phyloP scores from a whole-genome alignment of 345 rosid species.

The Luvunga scandens region DNA sequence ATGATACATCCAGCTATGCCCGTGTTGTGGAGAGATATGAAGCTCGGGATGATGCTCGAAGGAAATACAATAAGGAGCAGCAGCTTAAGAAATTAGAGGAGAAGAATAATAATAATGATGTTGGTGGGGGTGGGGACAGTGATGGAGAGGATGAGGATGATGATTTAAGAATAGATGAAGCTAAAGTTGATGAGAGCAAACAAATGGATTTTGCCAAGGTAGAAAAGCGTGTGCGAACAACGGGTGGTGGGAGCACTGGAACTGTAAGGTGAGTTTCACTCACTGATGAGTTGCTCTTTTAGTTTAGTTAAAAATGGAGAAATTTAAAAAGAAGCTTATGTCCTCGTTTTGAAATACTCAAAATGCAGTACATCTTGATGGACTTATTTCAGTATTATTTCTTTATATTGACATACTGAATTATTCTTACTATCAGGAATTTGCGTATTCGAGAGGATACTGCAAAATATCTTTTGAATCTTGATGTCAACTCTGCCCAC shows the following conservation, averaged over 20 bases:
- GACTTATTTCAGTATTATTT: not conserved
- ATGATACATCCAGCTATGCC: conserved; percentile 67
- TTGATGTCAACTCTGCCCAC: conserved; percentile 74
- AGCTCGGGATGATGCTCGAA: conserved; percentile 76
- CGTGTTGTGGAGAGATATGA: conserved; percentile 78
- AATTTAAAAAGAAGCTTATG: not conserved
- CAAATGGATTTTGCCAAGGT: conserved; percentile 99
- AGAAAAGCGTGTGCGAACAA: conserved; percentile 97
- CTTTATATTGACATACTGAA: not conserved
- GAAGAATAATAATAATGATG: conserved; percentile 50
- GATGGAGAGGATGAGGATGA: conserved; percentile 76
- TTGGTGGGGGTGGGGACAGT: conserved; percentile 28
- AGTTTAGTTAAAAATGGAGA: not conserved
- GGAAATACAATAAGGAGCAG: conserved; percentile 70
- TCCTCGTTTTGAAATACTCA: not conserved
- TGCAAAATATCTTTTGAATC: conserved; percentile 70
- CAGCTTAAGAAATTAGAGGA: conserved; percentile 82
- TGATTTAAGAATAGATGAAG: conserved; percentile 84
- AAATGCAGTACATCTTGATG: not conserved
- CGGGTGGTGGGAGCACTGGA: conserved; percentile 99
- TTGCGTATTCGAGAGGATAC: conserved; percentile 81
- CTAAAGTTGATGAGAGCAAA: conserved; percentile 85
- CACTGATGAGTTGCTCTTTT: not conserved
- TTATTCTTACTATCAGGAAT: conserved; percentile 17
- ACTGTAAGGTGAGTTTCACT: conserved; percentile 61